These are phyloP conservation scores for Lactarius deliciosus DNA, from an alignment of 768 basidiomycete genomes.

Conservation along the genomic window DNA sequence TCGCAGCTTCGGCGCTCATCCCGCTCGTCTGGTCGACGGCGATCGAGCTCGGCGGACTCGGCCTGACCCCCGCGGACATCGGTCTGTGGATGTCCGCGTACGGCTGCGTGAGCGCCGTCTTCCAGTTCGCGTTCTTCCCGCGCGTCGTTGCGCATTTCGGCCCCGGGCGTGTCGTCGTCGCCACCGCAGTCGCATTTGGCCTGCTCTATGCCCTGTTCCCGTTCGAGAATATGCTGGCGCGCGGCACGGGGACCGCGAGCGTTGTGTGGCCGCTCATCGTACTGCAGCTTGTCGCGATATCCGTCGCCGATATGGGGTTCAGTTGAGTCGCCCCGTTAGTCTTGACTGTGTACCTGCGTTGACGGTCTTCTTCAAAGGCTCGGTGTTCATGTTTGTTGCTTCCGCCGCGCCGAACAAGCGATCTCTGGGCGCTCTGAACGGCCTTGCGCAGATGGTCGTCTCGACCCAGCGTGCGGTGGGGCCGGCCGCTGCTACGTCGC, in stretches of 20 bases:
- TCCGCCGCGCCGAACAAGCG: conserved; percentile 34
- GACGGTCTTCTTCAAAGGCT: neutral
- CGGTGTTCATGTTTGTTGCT: conserved; percentile 37
- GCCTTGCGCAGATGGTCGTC: conserved; percentile 44
- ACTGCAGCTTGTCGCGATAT: neutral
- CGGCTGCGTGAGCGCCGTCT: neutral
- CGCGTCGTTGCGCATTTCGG: neutral
- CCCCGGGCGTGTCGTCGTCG: neutral
- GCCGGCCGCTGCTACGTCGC: conserved; percentile 32
- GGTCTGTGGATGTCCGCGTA: conserved; percentile 1
- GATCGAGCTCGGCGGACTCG: neutral
- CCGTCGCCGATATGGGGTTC: neutral
- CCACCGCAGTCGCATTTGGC: neutral
- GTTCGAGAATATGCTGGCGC: conserved; percentile 7
- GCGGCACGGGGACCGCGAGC: neutral
- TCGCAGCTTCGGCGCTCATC: neutral
- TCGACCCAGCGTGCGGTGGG: conserved; percentile 50
- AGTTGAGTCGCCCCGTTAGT: neutral
- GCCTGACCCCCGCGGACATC: neutral
- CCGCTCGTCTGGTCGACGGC: conserved; percentile 1
- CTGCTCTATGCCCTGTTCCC: conserved; percentile 32
- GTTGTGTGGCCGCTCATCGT: neutral
- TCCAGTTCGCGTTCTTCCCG: neutral
- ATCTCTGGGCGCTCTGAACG: conserved; percentile 41
- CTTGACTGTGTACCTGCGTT: neutral